Conservation (phyloP, 169 alveolate species). For the Eimeria tenella region DNA sequence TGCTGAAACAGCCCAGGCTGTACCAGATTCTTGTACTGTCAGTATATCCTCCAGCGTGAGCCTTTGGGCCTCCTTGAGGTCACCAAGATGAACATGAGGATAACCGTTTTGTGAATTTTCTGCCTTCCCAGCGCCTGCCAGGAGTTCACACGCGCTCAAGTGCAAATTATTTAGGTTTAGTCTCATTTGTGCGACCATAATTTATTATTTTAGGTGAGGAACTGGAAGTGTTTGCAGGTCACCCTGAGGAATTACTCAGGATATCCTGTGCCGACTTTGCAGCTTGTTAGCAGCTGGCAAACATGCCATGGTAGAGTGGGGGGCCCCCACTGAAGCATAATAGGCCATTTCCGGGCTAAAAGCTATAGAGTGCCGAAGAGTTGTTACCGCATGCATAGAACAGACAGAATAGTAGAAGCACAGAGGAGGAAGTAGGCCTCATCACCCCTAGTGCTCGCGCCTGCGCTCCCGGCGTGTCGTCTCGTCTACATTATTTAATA, state of each 20-base stretch:
- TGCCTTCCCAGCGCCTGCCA: conserved; percentile 6
- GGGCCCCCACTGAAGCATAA: too few relatives aligned
- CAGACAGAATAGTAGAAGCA: conserved; percentile 20
- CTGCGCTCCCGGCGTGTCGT: not conserved
- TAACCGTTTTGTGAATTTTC: not conserved
- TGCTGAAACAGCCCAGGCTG: not conserved
- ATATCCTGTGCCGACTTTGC: too few relatives aligned
- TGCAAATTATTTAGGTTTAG: too few relatives aligned
- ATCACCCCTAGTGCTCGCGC: conserved; percentile 40
- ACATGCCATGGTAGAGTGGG: too few relatives aligned
- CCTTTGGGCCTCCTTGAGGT: conserved; percentile 27
- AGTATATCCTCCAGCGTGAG: conserved; percentile 70
- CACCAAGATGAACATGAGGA: conserved; percentile 62
- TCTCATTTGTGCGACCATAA: too few relatives aligned
- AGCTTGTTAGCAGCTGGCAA: too few relatives aligned
- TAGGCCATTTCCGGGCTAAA: too few relatives aligned
- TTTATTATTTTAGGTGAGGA: too few relatives aligned
- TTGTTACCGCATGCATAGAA: conserved; percentile 47
- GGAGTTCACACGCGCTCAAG: conserved; percentile 10
- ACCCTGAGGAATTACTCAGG: too few relatives aligned
- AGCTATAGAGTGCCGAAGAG: too few relatives aligned
- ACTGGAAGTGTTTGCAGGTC: too few relatives aligned
- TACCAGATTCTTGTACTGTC: conserved; percentile 71
- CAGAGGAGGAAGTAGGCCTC: not conserved
- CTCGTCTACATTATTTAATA: not conserved